Evolutionary conservation across 176 grass and related monocot species (phyloP).

Genomic region (Oryza meyeriana): DNA sequence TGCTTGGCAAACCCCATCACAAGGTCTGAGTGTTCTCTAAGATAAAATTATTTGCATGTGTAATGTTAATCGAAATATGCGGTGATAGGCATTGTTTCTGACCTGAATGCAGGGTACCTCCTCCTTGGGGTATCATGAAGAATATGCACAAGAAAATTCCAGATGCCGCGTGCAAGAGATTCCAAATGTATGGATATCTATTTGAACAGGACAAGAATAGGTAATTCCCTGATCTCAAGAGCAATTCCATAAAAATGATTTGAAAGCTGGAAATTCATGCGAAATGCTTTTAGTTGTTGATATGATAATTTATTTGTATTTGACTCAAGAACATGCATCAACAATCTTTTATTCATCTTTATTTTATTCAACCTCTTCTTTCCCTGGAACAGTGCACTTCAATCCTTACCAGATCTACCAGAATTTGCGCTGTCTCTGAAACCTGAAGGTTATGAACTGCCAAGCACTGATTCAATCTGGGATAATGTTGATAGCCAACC

Average conservation of each 20-base stretch:
- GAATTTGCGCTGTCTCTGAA: slow-evolving; percentile 82
- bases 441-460: slow-evolving; percentile 77
- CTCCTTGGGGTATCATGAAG: slow-evolving; percentile 90
- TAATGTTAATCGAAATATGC: background rate
- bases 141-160: slow-evolving; percentile 94
- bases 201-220: slow-evolving; percentile 74
- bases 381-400: slow-evolving; percentile 49
- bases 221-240: slow-evolving; percentile 33
- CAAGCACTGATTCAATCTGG: slow-evolving; percentile 60
- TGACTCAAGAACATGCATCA: background rate
- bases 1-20: slow-evolving; percentile 81
- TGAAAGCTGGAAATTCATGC: background rate
- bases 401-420: slow-evolving; percentile 81
- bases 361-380: slow-evolving; percentile 23
- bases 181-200: slow-evolving; percentile 71
- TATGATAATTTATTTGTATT: background rate
- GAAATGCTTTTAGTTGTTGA: background rate
- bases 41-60: background rate
- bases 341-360: background rate
- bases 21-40: slow-evolving; percentile 41
- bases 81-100: slow-evolving; percentile 16
- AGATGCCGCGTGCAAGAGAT: slow-evolving; percentile 69
- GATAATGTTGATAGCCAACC: slow-evolving; percentile 59
- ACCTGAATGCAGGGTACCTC: slow-evolving; percentile 60
- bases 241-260: background rate